Conservation (phyloP, 176 grass and related monocot genomes). For the Elaeis guineensis region DNA sequence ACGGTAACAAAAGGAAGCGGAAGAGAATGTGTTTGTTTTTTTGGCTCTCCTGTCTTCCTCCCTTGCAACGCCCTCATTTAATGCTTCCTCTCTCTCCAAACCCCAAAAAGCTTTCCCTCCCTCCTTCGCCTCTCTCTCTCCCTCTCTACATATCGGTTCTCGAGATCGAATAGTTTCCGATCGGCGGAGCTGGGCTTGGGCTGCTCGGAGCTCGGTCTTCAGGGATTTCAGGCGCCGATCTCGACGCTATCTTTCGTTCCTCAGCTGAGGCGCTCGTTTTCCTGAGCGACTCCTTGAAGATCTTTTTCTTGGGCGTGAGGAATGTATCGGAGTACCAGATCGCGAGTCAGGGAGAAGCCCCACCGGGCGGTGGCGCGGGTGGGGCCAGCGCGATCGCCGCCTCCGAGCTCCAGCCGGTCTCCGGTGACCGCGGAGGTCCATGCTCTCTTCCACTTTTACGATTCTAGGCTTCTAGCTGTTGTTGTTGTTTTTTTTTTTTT, state of each 20-base stretch:
- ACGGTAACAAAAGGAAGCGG: slow-evolving; percentile 5
- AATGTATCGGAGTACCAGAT: slow-evolving; percentile 28
- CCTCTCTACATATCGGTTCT: slow-evolving; percentile 13
- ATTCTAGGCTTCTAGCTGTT: background rate
- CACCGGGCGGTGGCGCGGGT: background rate
- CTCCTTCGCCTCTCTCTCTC: slow-evolving; percentile 17
- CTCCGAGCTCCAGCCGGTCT: background rate
- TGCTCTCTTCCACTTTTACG: background rate
- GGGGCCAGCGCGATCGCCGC: background rate
- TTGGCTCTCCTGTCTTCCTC: background rate
- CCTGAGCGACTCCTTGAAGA: too few relatives aligned
- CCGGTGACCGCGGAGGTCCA: background rate
- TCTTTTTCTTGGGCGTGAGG: slow-evolving; percentile 1
- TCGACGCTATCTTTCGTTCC: too few relatives aligned
- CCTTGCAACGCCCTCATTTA: slow-evolving; percentile 23
- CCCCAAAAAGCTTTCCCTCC: too few relatives aligned
- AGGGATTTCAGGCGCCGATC: too few relatives aligned
- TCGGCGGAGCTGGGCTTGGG: too few relatives aligned
- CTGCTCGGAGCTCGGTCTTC: too few relatives aligned
- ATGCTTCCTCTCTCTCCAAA: background rate
- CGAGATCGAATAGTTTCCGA: slow-evolving; percentile 17
- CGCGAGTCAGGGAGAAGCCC: slow-evolving; percentile 14
- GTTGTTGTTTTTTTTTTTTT: too few relatives aligned
- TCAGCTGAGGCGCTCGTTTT: too few relatives aligned
- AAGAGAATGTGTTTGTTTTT: background rate